phyloP scores from a whole-genome alignment of 352 stramenopile genomes.

The Phytophthora pinifolia region DNA sequence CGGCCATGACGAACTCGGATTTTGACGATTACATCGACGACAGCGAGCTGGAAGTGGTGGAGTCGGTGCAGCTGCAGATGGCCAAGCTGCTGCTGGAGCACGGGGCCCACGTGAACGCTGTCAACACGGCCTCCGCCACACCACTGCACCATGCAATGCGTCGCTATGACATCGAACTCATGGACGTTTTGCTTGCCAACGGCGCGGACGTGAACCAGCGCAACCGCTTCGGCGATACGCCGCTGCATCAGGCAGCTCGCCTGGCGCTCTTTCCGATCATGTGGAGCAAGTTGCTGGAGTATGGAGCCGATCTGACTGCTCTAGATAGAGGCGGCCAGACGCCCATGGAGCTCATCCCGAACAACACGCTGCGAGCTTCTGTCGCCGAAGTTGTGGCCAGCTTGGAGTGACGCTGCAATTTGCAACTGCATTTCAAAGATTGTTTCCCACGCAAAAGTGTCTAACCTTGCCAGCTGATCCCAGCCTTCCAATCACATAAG shows the following conservation, averaged over 20 bases:
- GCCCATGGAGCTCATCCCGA: slow-evolving; percentile 33
- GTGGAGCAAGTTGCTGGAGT: slow-evolving; percentile 29
- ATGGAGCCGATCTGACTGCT: slow-evolving; percentile 22
- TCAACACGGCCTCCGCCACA: slow-evolving; percentile 19
- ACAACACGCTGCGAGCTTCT: slow-evolving; percentile 27
- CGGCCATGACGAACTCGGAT: slow-evolving; percentile 29
- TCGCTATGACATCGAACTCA: slow-evolving; percentile 30
- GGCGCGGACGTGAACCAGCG: slow-evolving; percentile 31
- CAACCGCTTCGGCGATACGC: slow-evolving; percentile 37
- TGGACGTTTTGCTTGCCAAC: slow-evolving; percentile 32
- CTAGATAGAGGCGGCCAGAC: slow-evolving; percentile 28
- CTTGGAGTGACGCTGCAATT: no score
- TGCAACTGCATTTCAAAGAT: no score
- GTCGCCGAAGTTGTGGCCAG: slow-evolving; percentile 20
- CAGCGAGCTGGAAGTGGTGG: slow-evolving; percentile 19
- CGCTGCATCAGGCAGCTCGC: slow-evolving; percentile 32
- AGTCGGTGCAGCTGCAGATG: slow-evolving; percentile 25
- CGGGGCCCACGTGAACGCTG: slow-evolving; percentile 31
- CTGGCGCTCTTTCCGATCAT: slow-evolving; percentile 31
- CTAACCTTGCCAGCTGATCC: slow-evolving; percentile 1
- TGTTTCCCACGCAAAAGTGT: not conserved
- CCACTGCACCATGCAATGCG: slow-evolving; percentile 37
- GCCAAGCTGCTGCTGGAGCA: slow-evolving; percentile 28
- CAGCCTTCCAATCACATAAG: not conserved
- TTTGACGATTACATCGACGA: slow-evolving; percentile 30